A percentile compares a stretch with the other conserved stretches of the same genome.
phyloP scores from a whole-genome alignment of 2,329 filamentous ascomycete genomes.

The Colletotrichum gigasporum region DNA sequence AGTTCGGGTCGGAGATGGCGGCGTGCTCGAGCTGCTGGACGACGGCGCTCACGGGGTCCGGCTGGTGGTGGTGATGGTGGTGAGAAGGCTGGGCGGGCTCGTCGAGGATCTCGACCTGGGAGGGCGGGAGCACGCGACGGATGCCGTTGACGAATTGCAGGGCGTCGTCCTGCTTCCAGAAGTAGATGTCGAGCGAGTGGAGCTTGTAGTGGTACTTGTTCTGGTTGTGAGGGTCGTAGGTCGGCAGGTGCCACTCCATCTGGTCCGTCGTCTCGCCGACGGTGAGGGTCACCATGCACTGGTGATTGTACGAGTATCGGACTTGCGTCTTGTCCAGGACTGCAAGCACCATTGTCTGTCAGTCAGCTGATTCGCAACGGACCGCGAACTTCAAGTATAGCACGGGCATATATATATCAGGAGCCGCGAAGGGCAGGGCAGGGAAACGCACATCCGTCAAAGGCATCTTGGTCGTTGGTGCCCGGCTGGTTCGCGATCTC shows the following conservation, averaged over 20 bases:
- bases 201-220: constrained; percentile 83
- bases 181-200: constrained; percentile 80
- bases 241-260: constrained; percentile 79
- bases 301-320: constrained; percentile 78
- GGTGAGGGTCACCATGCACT: constrained; percentile 73
- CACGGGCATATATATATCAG: too few species aligned
- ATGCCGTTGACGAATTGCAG: constrained; percentile 75
- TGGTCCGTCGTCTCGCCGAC: constrained; percentile 63
- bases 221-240: constrained; percentile 76
- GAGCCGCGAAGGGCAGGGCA: too few species aligned
- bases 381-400: too few species aligned
- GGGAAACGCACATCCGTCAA: constrained; percentile 73
- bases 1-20: constrained; percentile 70
- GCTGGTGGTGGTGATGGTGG: constrained; percentile 41
- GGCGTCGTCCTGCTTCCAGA: constrained; percentile 80
- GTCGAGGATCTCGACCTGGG: constrained; percentile 70
- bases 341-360: constrained; percentile 47
- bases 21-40: constrained; percentile 79
- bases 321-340: constrained; percentile 73
- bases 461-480: constrained; percentile 80
- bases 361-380: too few species aligned
- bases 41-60: constrained; percentile 68
- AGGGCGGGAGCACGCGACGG: constrained; percentile 68
- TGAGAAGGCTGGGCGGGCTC: constrained; percentile 63
- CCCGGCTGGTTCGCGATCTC: constrained; percentile 82